phyloP scores from a whole-genome alignment of 148 eudicot genomes.

The Persicaria tinctoria region DNA sequence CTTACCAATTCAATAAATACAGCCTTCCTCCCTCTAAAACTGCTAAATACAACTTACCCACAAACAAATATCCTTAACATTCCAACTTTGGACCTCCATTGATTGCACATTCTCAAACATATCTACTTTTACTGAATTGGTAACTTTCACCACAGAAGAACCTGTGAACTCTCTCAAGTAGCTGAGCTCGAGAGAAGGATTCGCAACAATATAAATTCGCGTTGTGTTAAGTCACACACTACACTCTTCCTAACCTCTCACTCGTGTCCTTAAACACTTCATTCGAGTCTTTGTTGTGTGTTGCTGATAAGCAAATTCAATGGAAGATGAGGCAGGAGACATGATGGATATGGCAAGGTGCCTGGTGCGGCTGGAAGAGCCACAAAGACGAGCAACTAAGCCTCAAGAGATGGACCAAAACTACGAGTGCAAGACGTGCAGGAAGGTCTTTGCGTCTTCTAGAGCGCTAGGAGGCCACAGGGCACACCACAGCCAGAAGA shows the following conservation, averaged over 20 bases:
- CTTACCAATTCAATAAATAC: background rate
- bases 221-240: background rate
- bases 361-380: background rate
- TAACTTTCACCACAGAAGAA: background rate
- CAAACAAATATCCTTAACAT: background rate
- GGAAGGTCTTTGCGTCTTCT: background rate
- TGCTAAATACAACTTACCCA: conserved; percentile 2
- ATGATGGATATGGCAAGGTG: conserved; percentile 4
- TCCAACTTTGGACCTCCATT: background rate
- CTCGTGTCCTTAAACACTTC: background rate
- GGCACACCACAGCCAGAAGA: background rate
- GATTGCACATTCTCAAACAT: background rate
- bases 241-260: background rate
- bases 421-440: conserved; percentile 12
- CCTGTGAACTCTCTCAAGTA: background rate
- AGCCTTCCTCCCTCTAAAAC: background rate
- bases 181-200: background rate
- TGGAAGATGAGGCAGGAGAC: conserved; percentile 1
- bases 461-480: conserved; percentile 10
- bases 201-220: background rate
- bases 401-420: background rate
- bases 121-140: background rate
- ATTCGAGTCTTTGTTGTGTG: too few species aligned
- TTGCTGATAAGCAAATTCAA: background rate
- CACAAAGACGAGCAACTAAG: background rate